Base-by-base conservation (phyloP, 257 asterid genomes). In the Phtheirospermum japonicum region DNA sequence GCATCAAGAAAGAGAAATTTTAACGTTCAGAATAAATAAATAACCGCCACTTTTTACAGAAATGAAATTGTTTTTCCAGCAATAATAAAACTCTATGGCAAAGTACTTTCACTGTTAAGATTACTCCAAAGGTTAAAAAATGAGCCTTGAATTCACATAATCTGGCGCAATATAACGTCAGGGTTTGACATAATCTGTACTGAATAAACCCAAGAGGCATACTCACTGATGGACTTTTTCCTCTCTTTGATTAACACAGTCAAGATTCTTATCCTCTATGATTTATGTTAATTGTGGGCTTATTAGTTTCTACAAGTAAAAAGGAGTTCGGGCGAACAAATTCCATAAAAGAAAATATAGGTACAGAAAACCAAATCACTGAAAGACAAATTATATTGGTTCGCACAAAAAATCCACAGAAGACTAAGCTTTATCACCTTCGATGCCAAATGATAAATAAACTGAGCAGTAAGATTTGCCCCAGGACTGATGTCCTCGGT, bases 391-490 rank as follows among this genome's bases (percentile, higher is more conserved):
- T 16, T 61, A 61, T 68, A 46, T 58, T 65, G 65, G 66, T 59
- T 63, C 36, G 46, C 50, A 64, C 53, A 34, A 63, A 23, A 57
- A 58, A 55, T 61, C 51, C 17, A 59, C 48, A 61, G 14, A 65
- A 64, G 65, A 39, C 23, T 65, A 70, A 69, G 58, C 18, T 23
- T 65, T 59, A 58, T 58, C 57, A 93, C 99, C 97, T 93, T 89
- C 28, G 71, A 66, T 33, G 92, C 97, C 73, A 89, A 74, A 79
- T 93, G 90, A 75, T 93, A 89, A 49, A 89, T 86, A 83, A 93
- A 85, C 64, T 93, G 97, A 78, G 99, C 94, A 0, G 95, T 85
- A 58, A 89, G 88, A 78, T 81, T 79, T 63, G 87, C 96, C 68
- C 95, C 99, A 46, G 90, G 85, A 77, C 85, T 82, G 75, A 79